Evolutionary conservation across 495 filamentous ascomycete species (phyloP).

Genomic region (Sphaerosporella brunnea): DNA sequence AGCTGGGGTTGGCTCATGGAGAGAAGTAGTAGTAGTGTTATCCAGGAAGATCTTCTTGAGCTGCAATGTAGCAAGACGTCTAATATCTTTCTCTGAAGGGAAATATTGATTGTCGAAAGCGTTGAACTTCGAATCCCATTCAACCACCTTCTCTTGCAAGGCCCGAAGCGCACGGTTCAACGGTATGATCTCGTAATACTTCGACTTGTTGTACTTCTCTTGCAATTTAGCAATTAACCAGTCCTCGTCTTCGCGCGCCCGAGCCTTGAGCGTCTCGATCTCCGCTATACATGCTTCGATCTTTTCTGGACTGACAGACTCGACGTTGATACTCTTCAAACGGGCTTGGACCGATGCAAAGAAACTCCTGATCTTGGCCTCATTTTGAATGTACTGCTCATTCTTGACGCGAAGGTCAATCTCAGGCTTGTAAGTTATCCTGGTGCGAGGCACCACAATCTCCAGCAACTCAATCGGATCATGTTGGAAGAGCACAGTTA

Average conservation of each 20-base stretch:
- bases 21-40: conserved; percentile 54
- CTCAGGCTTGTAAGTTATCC: conserved; percentile 93
- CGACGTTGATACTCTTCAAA: conserved; percentile 70
- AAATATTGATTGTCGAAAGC: conserved; percentile 89
- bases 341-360: conserved; percentile 68
- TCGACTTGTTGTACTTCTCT: conserved; percentile 75
- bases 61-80: conserved; percentile 74
- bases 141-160: conserved; percentile 79
- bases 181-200: conserved; percentile 90
- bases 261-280: conserved; percentile 54
- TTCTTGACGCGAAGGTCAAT: conserved; percentile 83
- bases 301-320: conserved; percentile 77
- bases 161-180: conserved; percentile 71
- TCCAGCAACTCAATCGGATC: conserved; percentile 86
- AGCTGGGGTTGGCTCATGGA: conserved; percentile 33
- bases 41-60: conserved; percentile 91
- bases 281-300: conserved; percentile 61
- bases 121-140: conserved; percentile 80
- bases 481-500: conserved; percentile 76
- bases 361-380: conserved; percentile 67
- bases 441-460: conserved; percentile 75
- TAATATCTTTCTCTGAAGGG: conserved; percentile 92
- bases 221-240: conserved; percentile 59
- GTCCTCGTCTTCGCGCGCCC: conserved; percentile 62
- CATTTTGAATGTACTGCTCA: conserved; percentile 61